A percentile compares a stretch with the other conserved stretches of the same genome.
phyloP scores from a whole-genome alignment of 345 rosid genomes.

The Eucalyptus caleyi region DNA sequence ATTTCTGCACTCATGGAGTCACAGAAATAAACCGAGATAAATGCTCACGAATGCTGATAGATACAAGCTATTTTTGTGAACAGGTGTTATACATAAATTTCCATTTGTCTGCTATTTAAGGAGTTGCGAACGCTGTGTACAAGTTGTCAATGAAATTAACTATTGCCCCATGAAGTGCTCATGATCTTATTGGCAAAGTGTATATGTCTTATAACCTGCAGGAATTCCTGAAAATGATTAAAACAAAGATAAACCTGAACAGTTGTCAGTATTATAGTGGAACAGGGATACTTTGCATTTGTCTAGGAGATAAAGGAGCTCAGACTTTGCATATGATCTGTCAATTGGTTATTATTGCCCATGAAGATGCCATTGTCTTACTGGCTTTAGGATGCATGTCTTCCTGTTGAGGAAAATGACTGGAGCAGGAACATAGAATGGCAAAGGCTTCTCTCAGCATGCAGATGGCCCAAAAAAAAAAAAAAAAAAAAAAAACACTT shows the following conservation, averaged over 20 bases:
- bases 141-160: background rate
- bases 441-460: background rate
- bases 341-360: background rate
- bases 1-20: background rate
- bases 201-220: background rate
- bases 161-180: background rate
- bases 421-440: background rate
- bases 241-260: background rate
- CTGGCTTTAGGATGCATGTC: background rate
- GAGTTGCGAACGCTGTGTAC: background rate
- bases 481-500: background rate
- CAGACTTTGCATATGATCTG: background rate
- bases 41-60: background rate
- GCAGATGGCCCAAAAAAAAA: background rate
- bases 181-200: background rate
- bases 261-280: background rate
- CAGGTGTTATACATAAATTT: background rate
- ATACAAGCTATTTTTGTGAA: background rate
- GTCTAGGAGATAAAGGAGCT: background rate
- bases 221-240: background rate
- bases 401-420: background rate
- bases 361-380: background rate
- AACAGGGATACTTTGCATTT: background rate
- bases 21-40: background rate
- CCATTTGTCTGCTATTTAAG: background rate